These are phyloP conservation scores for Cornus controversa DNA, from an alignment of 148 eudicot genomes.

Conservation along the genomic window DNA sequence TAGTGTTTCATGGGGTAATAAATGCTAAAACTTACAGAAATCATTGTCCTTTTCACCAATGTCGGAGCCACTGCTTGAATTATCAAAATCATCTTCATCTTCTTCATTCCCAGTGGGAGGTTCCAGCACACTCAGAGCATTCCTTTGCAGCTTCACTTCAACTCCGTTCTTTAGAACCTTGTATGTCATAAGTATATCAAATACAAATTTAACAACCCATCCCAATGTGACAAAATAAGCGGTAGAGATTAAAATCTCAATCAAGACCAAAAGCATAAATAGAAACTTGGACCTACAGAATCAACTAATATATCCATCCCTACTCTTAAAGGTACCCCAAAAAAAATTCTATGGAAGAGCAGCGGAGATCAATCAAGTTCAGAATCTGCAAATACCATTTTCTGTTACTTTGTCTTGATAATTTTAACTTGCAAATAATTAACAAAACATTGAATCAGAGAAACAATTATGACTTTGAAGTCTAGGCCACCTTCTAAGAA, in stretches of 20 bases:
- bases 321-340: background rate
- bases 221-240: background rate
- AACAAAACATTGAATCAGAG: background rate
- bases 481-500: background rate
- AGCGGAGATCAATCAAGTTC: background rate
- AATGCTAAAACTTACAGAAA: slow-evolving; percentile 51
- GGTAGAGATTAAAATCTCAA: background rate
- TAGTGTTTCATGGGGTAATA: background rate
- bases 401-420: background rate
- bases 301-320: background rate
- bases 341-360: background rate
- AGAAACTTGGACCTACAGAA: background rate
- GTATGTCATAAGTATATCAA: background rate
- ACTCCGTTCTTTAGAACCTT: slow-evolving; percentile 96
- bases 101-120: slow-evolving; percentile 95
- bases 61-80: slow-evolving; percentile 80
- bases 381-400: background rate
- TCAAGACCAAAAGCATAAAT: background rate
- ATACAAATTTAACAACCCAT: background rate
- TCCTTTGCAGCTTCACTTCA: slow-evolving; percentile 95
- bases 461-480: background rate
- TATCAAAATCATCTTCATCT: slow-evolving; percentile 67
- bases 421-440: background rate
- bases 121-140: slow-evolving; percentile 92
- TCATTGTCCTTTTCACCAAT: slow-evolving; percentile 62